These are phyloP conservation scores for Streptanthus diversifolius DNA, from an alignment of 345 rosid genomes.

Conservation along the genomic window DNA sequence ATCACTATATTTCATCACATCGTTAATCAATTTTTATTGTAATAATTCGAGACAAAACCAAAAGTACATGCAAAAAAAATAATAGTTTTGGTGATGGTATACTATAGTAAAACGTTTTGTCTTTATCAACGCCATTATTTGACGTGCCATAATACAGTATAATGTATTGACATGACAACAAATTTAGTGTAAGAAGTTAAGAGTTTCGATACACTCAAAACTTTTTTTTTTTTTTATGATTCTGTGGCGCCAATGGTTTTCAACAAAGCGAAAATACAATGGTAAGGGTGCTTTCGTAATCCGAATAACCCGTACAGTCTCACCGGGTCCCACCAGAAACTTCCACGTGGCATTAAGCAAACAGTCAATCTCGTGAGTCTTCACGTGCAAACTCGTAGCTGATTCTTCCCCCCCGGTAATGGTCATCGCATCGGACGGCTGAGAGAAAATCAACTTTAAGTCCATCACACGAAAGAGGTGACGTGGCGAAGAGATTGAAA, in stretches of 20 bases:
- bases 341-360: constrained; percentile 34
- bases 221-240: not conserved
- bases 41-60: not conserved
- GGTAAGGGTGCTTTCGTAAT: not conserved
- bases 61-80: not conserved
- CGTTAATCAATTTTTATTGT: not conserved
- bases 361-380: constrained; percentile 35
- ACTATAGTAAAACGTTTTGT: not conserved
- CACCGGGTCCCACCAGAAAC: not conserved
- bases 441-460: not conserved
- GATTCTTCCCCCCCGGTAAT: constrained; percentile 12
- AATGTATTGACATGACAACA: not conserved
- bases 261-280: not conserved
- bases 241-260: constrained; percentile 8
- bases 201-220: not conserved
- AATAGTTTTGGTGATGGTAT: too few relatives aligned
- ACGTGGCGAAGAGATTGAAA: not conserved
- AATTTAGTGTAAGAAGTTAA: not conserved
- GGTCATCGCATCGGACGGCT: constrained; percentile 48
- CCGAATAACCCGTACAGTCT: constrained; percentile 2
- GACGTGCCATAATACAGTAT: not conserved
- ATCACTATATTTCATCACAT: not conserved
- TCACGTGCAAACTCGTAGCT: constrained; percentile 27
- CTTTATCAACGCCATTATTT: not conserved
- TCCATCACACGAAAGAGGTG: not conserved